These are phyloP conservation scores for Echinosophora koreensis DNA, from an alignment of 306 rosid genomes.

Conservation along the genomic window DNA sequence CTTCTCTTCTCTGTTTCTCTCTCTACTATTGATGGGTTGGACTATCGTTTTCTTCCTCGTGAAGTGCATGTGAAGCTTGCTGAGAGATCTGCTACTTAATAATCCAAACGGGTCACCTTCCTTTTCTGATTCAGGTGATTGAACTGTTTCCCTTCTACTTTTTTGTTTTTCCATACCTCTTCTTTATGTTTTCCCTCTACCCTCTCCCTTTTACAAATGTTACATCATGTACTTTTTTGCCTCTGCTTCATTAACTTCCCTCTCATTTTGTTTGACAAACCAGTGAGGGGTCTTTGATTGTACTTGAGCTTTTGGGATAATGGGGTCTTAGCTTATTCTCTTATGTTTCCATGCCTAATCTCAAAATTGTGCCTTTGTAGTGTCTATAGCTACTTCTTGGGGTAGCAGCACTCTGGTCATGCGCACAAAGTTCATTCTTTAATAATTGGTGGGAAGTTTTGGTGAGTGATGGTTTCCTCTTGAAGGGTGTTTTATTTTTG, in stretches of 20 bases:
- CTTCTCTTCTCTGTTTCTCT: constrained; percentile 21
- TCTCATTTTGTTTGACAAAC: constrained; percentile 40
- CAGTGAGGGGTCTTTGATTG: constrained; percentile 41
- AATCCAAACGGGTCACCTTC: constrained; percentile 57
- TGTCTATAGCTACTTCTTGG: constrained; percentile 42
- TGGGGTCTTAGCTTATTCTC: constrained; percentile 54
- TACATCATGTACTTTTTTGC: constrained; percentile 48
- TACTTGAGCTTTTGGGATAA: constrained; percentile 51
- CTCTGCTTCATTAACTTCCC: constrained; percentile 48
- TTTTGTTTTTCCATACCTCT: constrained; percentile 24
- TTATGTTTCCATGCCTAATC: constrained; percentile 42
- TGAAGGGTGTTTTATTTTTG: constrained; percentile 45
- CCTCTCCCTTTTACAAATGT: constrained; percentile 46
- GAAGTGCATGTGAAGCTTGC: constrained; percentile 88
- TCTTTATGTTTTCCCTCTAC: constrained; percentile 7
- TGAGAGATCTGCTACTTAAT: constrained; percentile 77
- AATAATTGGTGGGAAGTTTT: constrained; percentile 40
- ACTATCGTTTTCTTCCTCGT: constrained; percentile 72
- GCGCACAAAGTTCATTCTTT: constrained; percentile 44
- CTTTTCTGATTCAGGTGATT: constrained; percentile 80
- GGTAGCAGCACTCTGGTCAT: constrained; percentile 40
- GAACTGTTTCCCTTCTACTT: constrained; percentile 50
- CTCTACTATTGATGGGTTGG: constrained; percentile 39
- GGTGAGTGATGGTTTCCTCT: constrained; percentile 44
- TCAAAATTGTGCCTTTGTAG: constrained; percentile 45